A percentile compares a stretch with the other conserved stretches of the same genome.
These are phyloP conservation scores for Penicillium griseofulvum DNA, from an alignment of 2,329 filamentous ascomycete genomes.

Conservation along the genomic window DNA sequence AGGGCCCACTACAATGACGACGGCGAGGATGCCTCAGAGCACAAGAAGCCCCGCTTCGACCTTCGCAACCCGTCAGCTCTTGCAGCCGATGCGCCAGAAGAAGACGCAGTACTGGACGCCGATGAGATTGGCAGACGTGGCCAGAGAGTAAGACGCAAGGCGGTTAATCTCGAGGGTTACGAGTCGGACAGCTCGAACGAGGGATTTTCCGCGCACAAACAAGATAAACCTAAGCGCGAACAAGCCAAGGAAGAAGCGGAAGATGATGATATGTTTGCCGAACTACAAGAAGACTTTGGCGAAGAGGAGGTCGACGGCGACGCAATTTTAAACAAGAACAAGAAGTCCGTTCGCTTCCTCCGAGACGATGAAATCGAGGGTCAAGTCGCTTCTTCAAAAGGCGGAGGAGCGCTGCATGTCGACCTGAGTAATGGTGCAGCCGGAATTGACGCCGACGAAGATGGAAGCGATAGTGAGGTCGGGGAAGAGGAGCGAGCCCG, in stretches of 20 bases:
- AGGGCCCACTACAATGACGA: constrained; percentile 65
- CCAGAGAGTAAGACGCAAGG: constrained; percentile 79
- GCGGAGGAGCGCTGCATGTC: constrained; percentile 64
- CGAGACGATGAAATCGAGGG: constrained; percentile 70
- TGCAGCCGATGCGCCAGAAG: constrained; percentile 73
- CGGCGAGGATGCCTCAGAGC: constrained; percentile 44
- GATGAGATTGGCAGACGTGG: constrained; percentile 81
- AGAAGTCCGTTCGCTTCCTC: constrained; percentile 61
- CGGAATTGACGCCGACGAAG: constrained; percentile 63
- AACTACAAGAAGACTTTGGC: constrained; percentile 58
- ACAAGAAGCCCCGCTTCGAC: constrained; percentile 88
- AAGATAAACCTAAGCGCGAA: constrained; percentile 51
- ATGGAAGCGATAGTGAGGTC: constrained; percentile 55
- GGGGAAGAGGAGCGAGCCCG: constrained; percentile 68
- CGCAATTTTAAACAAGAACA: constrained; percentile 56
- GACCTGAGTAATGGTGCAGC: constrained; percentile 53
- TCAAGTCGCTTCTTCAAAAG: constrained; percentile 70
- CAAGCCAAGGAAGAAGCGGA: constrained; percentile 39
- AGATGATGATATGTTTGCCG: constrained; percentile 79
- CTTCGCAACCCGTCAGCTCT: constrained; percentile 90
- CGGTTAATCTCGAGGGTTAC: constrained; percentile 94
- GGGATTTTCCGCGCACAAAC: constrained; percentile 74
- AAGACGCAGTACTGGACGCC: constrained; percentile 76
- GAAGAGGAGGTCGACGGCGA: constrained; percentile 54
- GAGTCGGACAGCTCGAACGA: constrained; percentile 92